Percentiles rank a stretch among this genome's conserved stretches.
phyloP scores from a whole-genome alignment of 306 rosid species.

The Cucurbita pepo region DNA sequence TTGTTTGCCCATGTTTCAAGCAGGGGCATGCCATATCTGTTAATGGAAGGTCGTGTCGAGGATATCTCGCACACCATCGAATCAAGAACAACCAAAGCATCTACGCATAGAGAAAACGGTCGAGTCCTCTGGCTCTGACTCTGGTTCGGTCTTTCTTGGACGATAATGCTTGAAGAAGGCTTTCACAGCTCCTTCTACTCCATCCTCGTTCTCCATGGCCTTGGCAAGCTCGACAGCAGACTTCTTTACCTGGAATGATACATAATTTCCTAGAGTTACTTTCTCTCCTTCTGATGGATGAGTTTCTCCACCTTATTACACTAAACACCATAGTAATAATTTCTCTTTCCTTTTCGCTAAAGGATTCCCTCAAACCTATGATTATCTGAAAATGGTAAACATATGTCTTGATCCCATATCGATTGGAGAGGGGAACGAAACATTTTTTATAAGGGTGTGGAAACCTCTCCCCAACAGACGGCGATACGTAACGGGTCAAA shows the following conservation, averaged over 20 bases:
- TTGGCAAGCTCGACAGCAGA: conserved; percentile 64
- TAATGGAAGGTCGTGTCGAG: neutral
- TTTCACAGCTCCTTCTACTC: conserved; percentile 89
- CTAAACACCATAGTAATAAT: neutral
- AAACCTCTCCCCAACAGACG: no score
- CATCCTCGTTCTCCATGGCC: conserved; percentile 93
- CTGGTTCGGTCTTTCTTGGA: conserved; percentile 26
- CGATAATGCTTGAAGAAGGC: conserved; percentile 95
- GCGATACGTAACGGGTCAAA: no score
- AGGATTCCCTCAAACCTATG: neutral
- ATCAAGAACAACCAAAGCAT: conserved; percentile 77
- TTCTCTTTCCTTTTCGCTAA: neutral
- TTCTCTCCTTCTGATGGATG: neutral
- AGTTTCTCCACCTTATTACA: neutral
- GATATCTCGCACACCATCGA: neutral
- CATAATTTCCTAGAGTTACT: neutral
- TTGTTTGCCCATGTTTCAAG: neutral
- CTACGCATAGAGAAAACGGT: conserved; percentile 40
- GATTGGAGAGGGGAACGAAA: no score
- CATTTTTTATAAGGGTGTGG: no score
- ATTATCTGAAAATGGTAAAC: neutral
- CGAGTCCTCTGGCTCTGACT: conserved; percentile 28
- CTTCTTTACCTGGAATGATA: conserved; percentile 56
- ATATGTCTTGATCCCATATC: no score
- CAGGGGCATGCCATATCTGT: neutral